phyloP scores from a whole-genome alignment of 257 asterid genomes.

The Cordia subcordata region DNA sequence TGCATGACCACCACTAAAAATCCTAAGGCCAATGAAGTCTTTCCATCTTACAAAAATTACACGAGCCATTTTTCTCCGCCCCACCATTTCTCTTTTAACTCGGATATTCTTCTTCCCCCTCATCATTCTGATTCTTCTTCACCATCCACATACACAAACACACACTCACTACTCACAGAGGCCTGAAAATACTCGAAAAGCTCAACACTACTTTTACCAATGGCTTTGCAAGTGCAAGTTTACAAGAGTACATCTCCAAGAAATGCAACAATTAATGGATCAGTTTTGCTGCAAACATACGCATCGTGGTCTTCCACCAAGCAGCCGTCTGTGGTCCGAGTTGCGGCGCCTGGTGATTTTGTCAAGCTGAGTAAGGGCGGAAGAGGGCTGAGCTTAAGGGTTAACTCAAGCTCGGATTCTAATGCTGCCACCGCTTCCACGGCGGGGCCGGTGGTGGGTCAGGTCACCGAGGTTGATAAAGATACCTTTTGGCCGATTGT shows the following conservation, averaged over 20 bases:
- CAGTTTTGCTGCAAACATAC: conserved; percentile 26
- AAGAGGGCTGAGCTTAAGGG: conserved; percentile 33
- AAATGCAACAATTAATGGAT: conserved; percentile 19
- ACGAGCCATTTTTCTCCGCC: conserved; percentile 25
- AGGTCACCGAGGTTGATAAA: conserved; percentile 55
- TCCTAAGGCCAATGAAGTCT: conserved; percentile 29
- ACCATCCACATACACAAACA: conserved; percentile 8
- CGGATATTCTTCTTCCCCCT: no score
- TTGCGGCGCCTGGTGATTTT: conserved; percentile 36
- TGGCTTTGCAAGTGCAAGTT: conserved; percentile 69
- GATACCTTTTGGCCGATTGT: conserved; percentile 86
- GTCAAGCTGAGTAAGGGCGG: no score
- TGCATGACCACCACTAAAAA: conserved; percentile 11
- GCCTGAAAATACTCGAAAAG: not conserved
- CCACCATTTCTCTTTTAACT: no score
- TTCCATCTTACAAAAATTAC: conserved; percentile 8
- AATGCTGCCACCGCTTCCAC: conserved; percentile 25
- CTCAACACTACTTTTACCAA: conserved; percentile 3
- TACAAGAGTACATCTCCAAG: conserved; percentile 48
- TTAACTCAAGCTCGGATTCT: conserved; percentile 50
- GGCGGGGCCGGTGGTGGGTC: conserved; percentile 40
- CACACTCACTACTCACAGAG: conserved; percentile 9
- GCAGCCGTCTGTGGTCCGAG: conserved; percentile 38
- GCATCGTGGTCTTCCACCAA: conserved; percentile 27
- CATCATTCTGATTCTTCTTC: not conserved